A percentile compares a stretch with the other conserved stretches of the same genome.
These are phyloP conservation scores for Aspergillus transmontanensis DNA, from an alignment of 2,329 filamentous ascomycete genomes.

Conservation along the genomic window DNA sequence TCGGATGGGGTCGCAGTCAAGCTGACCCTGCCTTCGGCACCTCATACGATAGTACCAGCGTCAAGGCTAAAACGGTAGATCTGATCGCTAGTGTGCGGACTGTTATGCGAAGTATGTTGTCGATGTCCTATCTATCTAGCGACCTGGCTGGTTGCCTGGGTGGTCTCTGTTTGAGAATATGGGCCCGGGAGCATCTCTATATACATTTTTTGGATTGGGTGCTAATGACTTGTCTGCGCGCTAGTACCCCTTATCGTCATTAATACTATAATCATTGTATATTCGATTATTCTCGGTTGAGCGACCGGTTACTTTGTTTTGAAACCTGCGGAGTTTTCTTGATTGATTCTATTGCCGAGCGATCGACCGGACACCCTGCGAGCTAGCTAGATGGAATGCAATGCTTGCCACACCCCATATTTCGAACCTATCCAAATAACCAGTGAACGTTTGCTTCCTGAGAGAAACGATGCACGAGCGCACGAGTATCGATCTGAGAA, in stretches of 20 bases:
- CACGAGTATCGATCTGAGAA: neutral
- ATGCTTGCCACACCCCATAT: neutral
- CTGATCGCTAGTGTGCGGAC: constrained; percentile 88
- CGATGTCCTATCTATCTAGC: neutral
- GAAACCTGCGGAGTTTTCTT: neutral
- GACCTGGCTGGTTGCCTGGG: too few relatives aligned
- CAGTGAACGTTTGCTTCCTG: neutral
- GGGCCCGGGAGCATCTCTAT: too few relatives aligned
- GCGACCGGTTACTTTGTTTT: neutral
- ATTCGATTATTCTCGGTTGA: constrained; percentile 76
- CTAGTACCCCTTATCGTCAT: constrained; percentile 78
- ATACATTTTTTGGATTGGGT: neutral
- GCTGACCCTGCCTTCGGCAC: constrained; percentile 77
- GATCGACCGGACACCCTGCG: neutral
- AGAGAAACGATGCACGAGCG: neutral
- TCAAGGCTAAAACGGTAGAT: constrained; percentile 86
- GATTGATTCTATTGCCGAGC: neutral
- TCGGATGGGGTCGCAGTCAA: constrained; percentile 72
- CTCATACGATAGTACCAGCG: constrained; percentile 69
- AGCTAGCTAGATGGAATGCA: neutral
- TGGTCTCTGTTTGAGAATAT: neutral
- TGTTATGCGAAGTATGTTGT: constrained; percentile 81
- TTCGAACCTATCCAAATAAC: neutral
- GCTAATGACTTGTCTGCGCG: neutral
- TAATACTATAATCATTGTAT: constrained; percentile 80